Evolutionary conservation across 192 early-diverging fungal species (phyloP).

Genomic region (Mortierella hygrophila): DNA sequence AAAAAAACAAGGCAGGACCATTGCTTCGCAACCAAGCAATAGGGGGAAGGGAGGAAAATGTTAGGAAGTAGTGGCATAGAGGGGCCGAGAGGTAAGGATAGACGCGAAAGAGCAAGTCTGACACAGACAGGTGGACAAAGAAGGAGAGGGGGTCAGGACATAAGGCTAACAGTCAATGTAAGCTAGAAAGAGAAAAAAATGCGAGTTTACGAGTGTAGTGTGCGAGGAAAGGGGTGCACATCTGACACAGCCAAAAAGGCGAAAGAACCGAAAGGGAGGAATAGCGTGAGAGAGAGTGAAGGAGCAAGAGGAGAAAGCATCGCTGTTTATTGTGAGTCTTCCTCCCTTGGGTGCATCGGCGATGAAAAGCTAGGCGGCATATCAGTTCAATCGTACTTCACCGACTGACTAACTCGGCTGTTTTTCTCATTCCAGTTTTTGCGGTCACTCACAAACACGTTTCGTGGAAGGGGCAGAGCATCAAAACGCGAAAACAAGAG

Average conservation of each 20-base stretch:
- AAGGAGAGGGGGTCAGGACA: not conserved
- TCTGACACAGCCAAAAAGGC: no score
- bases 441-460: no score
- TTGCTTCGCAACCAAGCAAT: not conserved
- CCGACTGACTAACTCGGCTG: no score
- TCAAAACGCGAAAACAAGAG: no score
- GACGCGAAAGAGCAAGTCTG: no score
- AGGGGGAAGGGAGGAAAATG: not conserved
- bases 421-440: no score
- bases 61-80: not conserved
- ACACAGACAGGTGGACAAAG: not conserved
- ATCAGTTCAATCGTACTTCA: no score
- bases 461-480: no score
- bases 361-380: no score
- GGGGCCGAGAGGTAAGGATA: not conserved
- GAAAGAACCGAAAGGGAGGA: not conserved
- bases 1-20: not conserved
- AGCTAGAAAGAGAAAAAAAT: not conserved
- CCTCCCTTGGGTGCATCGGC: no score
- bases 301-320: not conserved
- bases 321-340: no score
- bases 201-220: not conserved
- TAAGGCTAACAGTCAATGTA: not conserved
- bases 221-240: no score
- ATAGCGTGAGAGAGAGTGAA: not conserved